Conservation (phyloP, 192 early-diverging fungal species). For the Chytriomyces hyalinus region DNA sequence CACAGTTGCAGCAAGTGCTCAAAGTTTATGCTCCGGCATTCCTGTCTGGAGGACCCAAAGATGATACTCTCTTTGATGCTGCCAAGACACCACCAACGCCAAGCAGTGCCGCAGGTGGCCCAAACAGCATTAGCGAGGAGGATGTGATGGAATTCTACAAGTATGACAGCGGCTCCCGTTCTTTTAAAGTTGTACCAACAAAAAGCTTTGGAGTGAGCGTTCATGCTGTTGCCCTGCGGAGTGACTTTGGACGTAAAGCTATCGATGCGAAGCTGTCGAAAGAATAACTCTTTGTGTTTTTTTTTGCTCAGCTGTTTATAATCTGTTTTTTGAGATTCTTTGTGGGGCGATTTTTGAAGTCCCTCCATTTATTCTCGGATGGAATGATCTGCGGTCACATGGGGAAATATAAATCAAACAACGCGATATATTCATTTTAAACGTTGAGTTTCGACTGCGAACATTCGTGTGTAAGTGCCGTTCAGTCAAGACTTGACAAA, state of each 20-base stretch:
- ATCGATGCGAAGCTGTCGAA: neutral
- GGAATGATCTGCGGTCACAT: no score
- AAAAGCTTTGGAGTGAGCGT: constrained; percentile 53
- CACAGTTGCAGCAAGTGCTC: constrained; percentile 43
- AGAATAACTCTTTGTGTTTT: no score
- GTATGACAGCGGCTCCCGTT: constrained; percentile 57
- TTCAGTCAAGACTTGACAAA: no score
- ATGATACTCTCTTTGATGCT: neutral
- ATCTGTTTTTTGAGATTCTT: no score
- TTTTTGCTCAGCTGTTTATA: no score
- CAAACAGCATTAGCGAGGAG: constrained; percentile 39
- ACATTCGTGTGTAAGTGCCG: no score
- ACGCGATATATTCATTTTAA: no score
- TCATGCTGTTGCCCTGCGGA: constrained; percentile 48
- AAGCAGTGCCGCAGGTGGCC: constrained; percentile 37
- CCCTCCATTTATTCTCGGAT: no score
- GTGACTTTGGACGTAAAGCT: constrained; percentile 32
- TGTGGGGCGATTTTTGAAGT: no score
- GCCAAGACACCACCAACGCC: neutral
- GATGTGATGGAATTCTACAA: constrained; percentile 59
- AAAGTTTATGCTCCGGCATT: constrained; percentile 44
- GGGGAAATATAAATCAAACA: no score
- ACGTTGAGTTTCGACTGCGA: no score
- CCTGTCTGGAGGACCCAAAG: neutral
- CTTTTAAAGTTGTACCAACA: constrained; percentile 57